Conservation (phyloP, 352 stramenopile genomes). For the Achlya hypogyna region DNA sequence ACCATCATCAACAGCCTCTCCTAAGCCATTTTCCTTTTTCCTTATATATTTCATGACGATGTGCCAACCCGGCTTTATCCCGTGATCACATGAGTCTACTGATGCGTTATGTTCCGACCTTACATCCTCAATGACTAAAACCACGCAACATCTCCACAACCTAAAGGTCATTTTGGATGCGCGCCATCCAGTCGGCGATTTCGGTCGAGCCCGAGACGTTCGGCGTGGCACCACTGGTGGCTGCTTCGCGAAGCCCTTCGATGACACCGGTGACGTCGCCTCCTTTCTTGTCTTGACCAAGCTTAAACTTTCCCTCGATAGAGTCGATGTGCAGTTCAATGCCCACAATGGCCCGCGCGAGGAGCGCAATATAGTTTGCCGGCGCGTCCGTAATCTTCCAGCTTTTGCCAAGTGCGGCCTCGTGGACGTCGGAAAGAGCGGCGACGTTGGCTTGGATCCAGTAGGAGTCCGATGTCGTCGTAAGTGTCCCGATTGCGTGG, state of each 20-base stretch:
- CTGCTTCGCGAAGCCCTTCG: constrained; percentile 16
- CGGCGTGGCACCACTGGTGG: not conserved
- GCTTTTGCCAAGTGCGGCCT: constrained; percentile 16
- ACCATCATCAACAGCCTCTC: too few species aligned
- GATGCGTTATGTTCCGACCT: too few species aligned
- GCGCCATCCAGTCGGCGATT: constrained; percentile 14
- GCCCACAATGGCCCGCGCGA: constrained; percentile 23
- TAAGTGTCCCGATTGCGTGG: constrained; percentile 20
- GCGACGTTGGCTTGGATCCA: constrained; percentile 19
- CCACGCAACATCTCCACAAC: too few species aligned
- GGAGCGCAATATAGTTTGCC: constrained; percentile 15
- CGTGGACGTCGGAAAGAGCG: constrained; percentile 18
- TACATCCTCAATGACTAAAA: too few species aligned
- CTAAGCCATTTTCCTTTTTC: too few species aligned
- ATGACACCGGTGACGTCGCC: constrained; percentile 22
- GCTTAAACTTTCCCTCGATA: constrained; percentile 23
- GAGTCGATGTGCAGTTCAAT: constrained; percentile 23
- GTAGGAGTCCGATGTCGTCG: constrained; percentile 19
- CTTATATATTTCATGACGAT: too few species aligned
- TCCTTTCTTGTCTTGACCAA: constrained; percentile 20
- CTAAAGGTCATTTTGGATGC: not conserved
- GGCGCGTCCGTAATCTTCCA: constrained; percentile 25
- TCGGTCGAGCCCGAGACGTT: not conserved
- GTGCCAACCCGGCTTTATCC: too few species aligned
- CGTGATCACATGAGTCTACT: too few species aligned